These are phyloP conservation scores for Juglanconis sp. DNA, from an alignment of 2,329 filamentous ascomycete genomes.

Conservation along the genomic window DNA sequence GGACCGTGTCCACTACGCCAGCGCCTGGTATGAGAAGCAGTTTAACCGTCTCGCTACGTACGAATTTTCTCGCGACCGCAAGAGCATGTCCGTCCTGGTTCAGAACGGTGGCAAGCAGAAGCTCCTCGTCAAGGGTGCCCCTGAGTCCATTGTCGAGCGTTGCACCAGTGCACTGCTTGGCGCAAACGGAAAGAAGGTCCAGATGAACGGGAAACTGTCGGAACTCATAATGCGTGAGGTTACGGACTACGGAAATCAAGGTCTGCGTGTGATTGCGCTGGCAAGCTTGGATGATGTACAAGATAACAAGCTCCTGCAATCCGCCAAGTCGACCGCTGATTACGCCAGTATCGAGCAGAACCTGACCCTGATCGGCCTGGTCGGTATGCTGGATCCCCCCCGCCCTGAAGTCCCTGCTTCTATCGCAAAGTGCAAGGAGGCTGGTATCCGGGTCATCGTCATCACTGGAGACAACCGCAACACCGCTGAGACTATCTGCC, in stretches of 20 bases:
- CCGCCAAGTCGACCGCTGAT: slow-evolving; percentile 77
- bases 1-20: slow-evolving; percentile 75
- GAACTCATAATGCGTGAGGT: slow-evolving; percentile 75
- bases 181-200: slow-evolving; percentile 71
- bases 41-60: slow-evolving; percentile 79
- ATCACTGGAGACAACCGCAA: slow-evolving; percentile 98
- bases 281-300: slow-evolving; percentile 77
- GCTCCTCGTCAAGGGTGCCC: slow-evolving; percentile 93
- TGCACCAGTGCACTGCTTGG: slow-evolving; percentile 82
- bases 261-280: slow-evolving; percentile 90
- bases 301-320: slow-evolving; percentile 65
- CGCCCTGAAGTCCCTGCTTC: slow-evolving; percentile 85
- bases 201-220: slow-evolving; percentile 66
- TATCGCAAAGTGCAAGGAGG: slow-evolving; percentile 84
- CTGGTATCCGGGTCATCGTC: slow-evolving; percentile 94
- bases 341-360: slow-evolving; percentile 88
- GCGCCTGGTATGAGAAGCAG: slow-evolving; percentile 76
- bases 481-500: slow-evolving; percentile 96
- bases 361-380: slow-evolving; percentile 89
- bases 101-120: slow-evolving; percentile 67
- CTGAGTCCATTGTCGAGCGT: slow-evolving; percentile 88
- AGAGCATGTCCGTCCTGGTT: slow-evolving; percentile 98
- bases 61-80: slow-evolving; percentile 95
- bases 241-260: slow-evolving; percentile 84
- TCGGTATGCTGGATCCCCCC: slow-evolving; percentile 95